phyloP scores from a whole-genome alignment of 495 filamentous ascomycete species.

The Umbilicaria muhlenbergii region DNA sequence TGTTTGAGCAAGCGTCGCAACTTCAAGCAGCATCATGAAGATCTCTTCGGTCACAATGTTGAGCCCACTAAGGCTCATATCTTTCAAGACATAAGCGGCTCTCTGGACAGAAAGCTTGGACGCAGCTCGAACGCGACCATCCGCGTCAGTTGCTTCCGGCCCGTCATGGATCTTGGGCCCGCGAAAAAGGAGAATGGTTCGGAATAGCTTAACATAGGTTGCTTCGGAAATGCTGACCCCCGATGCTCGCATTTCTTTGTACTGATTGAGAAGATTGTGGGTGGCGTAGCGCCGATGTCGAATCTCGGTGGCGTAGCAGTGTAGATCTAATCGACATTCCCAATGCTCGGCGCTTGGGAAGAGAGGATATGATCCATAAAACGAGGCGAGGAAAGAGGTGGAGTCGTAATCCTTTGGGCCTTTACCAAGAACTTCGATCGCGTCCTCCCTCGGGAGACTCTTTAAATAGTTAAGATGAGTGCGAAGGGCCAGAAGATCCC shows the following conservation, averaged over 20 bases:
- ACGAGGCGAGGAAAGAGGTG: slow-evolving; percentile 32
- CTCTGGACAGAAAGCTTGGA: slow-evolving; percentile 16
- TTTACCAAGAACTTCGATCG: slow-evolving; percentile 22
- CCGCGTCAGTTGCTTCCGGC: slow-evolving; percentile 2
- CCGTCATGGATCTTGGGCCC: slow-evolving; percentile 5
- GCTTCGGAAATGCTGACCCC: slow-evolving; percentile 22
- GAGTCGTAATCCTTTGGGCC: slow-evolving; percentile 25
- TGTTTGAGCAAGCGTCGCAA: neutral
- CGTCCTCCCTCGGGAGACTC: slow-evolving; percentile 16
- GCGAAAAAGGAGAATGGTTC: slow-evolving; percentile 18
- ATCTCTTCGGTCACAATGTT: slow-evolving; percentile 28
- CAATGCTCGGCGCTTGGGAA: slow-evolving; percentile 19
- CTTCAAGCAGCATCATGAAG: slow-evolving; percentile 27
- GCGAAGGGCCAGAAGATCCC: slow-evolving; percentile 3
- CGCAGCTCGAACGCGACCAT: slow-evolving; percentile 20
- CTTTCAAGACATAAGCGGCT: slow-evolving; percentile 30
- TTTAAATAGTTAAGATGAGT: slow-evolving; percentile 23
- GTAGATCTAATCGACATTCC: slow-evolving; percentile 20
- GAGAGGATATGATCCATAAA: slow-evolving; percentile 22
- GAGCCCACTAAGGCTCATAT: slow-evolving; percentile 27
- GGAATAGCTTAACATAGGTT: slow-evolving; percentile 22
- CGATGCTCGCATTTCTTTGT: slow-evolving; percentile 18
- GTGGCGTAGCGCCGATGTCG: slow-evolving; percentile 26
- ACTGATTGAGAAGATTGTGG: slow-evolving; percentile 15
- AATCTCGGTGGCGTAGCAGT: slow-evolving; percentile 21